phyloP scores from a whole-genome alignment of 768 basidiomycete genomes.

The Suillus brevipes region DNA sequence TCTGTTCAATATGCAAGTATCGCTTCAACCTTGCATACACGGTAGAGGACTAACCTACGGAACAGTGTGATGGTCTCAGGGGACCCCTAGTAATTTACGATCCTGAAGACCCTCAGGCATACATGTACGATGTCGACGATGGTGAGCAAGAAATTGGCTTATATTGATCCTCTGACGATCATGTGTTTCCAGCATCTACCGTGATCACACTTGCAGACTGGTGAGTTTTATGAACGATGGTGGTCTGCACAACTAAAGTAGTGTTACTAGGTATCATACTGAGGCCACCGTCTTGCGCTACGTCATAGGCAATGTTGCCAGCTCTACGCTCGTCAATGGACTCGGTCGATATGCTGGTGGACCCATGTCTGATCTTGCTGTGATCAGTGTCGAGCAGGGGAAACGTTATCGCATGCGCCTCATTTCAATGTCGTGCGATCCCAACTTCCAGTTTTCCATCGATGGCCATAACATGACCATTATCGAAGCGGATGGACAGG shows the following conservation, averaged over 20 bases:
- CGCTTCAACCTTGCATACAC: not conserved
- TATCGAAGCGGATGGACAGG: conserved; percentile 47
- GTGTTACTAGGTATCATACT: conserved; percentile 19
- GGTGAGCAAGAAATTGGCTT: conserved; percentile 21
- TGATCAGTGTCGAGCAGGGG: conserved; percentile 35
- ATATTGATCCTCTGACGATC: not conserved
- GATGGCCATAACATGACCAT: conserved; percentile 46
- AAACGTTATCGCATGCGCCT: conserved; percentile 41
- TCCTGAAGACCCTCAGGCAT: conserved; percentile 37
- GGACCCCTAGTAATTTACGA: conserved; percentile 42
- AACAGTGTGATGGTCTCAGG: conserved; percentile 24
- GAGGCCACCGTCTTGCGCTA: conserved; percentile 23
- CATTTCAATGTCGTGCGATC: conserved; percentile 42
- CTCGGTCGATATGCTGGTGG: conserved; percentile 37
- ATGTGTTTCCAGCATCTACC: conserved; percentile 28
- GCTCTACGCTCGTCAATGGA: conserved; percentile 42
- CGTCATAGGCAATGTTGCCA: conserved; percentile 14
- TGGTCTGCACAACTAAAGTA: not conserved
- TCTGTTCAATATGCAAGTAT: conserved; percentile 37
- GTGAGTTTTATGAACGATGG: conserved; percentile 10
- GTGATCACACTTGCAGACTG: conserved; percentile 47
- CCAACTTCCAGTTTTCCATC: conserved; percentile 44
- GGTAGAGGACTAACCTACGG: not conserved
- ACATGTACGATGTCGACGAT: conserved; percentile 46
- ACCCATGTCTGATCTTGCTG: conserved; percentile 31